Base-by-base conservation (phyloP, 2,329 filamentous ascomycete species). In the Cadophora malorum region DNA sequence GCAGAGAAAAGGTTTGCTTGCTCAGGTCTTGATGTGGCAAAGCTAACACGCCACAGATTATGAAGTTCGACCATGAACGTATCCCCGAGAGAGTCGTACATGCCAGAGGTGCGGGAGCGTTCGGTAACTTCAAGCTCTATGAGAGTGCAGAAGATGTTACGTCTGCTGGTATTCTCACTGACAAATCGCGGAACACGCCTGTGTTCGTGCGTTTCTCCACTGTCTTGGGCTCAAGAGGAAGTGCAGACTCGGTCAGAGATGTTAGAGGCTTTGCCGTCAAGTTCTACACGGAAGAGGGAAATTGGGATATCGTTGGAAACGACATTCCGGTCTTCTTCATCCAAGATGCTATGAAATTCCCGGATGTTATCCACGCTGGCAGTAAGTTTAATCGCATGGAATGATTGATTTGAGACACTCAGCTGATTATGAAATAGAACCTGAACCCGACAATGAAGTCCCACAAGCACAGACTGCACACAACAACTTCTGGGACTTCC, bases 211-310 rank as follows among this genome's bases (percentile, higher is more conserved):
- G 92, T 0, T 94, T 96, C 78, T 95, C 91, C 0, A 95, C 92
- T 0, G 92, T 93, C 0, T 83, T 92, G 1, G 91, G 91, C 7
- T 92, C 88, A 76, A 85, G 89, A 41, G 92, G 92, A 14, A 92
- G 89, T 63, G 90, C 91, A 6, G 92, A 96, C 76, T 94, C 91
- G 0, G 92, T 94, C 0, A 87, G 92, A n/a, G 92, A 96, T 81
- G 90, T 94, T 1, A 87, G 91, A 47, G 92, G 92, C 0, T 96
- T 95, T 71, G 91, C 92, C 0, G 79, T 92, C 70, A 93, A 92
- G 78, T 88, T 92, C 74, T 94, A 94, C 76, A 94, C 91, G 0
- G 81, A 91, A 0, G 91, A 94, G 74, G 91, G 91, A 4, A 93
- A 92, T 73, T 92, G 89, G 88, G 90, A 93, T 70, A 82, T 91